Percentiles rank a stretch among this genome's conserved stretches.
Evolutionary conservation across 805 yeast genomes (phyloP).

Genomic region (Nematodospora valgi): DNA sequence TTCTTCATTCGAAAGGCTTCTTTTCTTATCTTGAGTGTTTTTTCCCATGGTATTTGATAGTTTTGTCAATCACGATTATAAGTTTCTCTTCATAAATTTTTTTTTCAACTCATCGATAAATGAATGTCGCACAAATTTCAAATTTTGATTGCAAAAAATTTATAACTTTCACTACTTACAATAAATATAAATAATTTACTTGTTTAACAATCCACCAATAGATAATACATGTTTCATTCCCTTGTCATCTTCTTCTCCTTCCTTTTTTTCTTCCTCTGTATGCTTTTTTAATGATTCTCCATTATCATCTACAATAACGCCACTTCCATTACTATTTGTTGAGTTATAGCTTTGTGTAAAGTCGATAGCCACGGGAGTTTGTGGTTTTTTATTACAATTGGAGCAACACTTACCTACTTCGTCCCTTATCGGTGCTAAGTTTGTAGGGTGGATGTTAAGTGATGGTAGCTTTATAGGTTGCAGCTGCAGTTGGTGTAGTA

Average conservation of each 20-base stretch:
- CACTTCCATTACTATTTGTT: neutral
- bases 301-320: neutral
- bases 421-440: neutral
- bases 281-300: slow-evolving; percentile 4
- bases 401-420: slow-evolving; percentile 1
- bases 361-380: slow-evolving; percentile 25
- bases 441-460: neutral
- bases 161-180: too few relatives aligned
- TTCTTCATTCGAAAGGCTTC: too few relatives aligned
- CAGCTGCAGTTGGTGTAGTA: slow-evolving; percentile 7
- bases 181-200: too few relatives aligned
- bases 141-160: too few relatives aligned
- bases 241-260: slow-evolving; percentile 10
- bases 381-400: slow-evolving; percentile 3
- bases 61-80: too few relatives aligned
- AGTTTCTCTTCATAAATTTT: too few relatives aligned
- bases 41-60: too few relatives aligned
- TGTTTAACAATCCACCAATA: slow-evolving; percentile 39
- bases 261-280: neutral
- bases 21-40: too few relatives aligned
- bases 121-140: too few relatives aligned
- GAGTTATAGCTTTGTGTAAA: slow-evolving; percentile 19
- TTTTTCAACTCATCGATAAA: too few relatives aligned
- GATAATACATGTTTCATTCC: slow-evolving; percentile 26
- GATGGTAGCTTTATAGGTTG: slow-evolving; percentile 9